Base-by-base conservation (phyloP, 2,329 filamentous ascomycete species). In the Zarea fungicola region DNA sequence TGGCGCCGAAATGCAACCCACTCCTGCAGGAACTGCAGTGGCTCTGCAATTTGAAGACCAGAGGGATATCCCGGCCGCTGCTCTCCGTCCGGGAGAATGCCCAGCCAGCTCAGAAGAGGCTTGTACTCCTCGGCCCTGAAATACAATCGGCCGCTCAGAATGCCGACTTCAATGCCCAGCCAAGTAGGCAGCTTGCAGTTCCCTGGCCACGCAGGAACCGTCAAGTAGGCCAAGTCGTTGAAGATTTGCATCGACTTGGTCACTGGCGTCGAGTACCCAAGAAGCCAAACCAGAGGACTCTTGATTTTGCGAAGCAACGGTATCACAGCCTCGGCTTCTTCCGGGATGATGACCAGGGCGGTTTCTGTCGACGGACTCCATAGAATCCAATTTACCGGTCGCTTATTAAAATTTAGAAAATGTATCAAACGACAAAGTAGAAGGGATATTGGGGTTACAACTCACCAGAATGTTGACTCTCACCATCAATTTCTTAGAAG, bases 121-220 rank as follows among this genome's bases (percentile, higher is more conserved):
- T 46, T 26, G 36, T 73, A 71, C 42, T 84, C 78, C 0, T 63
- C 52, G 56, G 65, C 78, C 0, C 74, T 67, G 48, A 84, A 74
- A 55, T 86, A 85, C 0, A 87, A 66, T 0, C 81, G 69, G 0
- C 83, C 83, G 0, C 78, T 68, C 40, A 84, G 69, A 5, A 86
- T 68, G 0, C 82, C 82, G 0, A 87, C 57, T 55, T 87, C 78
- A 1, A 79, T 68, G 0, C 60, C 66, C 0, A 86, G 63, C 78
- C 78, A 83, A 0, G 49, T 16, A 0, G 83, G 80, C 0, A 74
- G 60, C 2, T 54, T 39, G 65, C 70, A 74, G 0, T 54, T 42
- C 0, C 29, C 2, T 0, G 75, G 69, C 0, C 81, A 60, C 0
- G 60, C 22, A 0, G 83, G 82, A 1, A 80, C 63, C 0, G 72